Conservation (phyloP, 306 rosid genomes). For the Dryas alaskensis region DNA sequence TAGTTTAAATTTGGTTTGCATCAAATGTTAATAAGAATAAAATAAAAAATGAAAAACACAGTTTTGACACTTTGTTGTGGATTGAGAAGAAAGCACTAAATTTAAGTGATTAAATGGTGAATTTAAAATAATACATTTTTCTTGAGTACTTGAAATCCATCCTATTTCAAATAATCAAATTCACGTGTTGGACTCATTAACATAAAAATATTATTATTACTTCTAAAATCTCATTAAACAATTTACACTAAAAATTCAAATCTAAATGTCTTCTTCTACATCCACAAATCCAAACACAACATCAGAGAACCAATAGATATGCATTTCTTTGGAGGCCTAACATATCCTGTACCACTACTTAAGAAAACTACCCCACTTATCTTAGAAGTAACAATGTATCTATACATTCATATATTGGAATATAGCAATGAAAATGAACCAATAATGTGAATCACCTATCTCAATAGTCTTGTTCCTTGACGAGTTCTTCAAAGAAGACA, state of each 20-base stretch:
- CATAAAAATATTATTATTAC: not conserved
- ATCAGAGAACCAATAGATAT: not conserved
- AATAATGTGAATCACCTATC: slow-evolving; percentile 52
- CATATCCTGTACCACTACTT: not conserved
- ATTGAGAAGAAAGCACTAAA: not conserved
- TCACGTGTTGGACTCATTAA: not conserved
- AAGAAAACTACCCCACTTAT: not conserved
- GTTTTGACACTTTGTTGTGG: not conserved
- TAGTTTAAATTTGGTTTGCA: not conserved
- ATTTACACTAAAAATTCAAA: not conserved
- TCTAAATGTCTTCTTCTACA: not conserved
- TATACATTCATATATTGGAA: not conserved
- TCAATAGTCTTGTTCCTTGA: slow-evolving; percentile 83
- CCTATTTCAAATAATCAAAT: not conserved
- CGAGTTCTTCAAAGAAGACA: slow-evolving; percentile 58
- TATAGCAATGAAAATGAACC: slow-evolving; percentile 15
- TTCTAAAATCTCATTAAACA: not conserved
- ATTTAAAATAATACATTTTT: not conserved
- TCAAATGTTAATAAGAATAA: not conserved
- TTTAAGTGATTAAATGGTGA: not conserved
- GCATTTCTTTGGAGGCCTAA: not conserved
- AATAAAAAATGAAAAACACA: not conserved
- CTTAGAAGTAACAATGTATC: not conserved
- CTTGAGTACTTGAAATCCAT: not conserved
- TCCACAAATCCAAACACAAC: not conserved